phyloP scores from a whole-genome alignment of 192 early-diverging fungal genomes.

The Backusella liffmaniae region DNA sequence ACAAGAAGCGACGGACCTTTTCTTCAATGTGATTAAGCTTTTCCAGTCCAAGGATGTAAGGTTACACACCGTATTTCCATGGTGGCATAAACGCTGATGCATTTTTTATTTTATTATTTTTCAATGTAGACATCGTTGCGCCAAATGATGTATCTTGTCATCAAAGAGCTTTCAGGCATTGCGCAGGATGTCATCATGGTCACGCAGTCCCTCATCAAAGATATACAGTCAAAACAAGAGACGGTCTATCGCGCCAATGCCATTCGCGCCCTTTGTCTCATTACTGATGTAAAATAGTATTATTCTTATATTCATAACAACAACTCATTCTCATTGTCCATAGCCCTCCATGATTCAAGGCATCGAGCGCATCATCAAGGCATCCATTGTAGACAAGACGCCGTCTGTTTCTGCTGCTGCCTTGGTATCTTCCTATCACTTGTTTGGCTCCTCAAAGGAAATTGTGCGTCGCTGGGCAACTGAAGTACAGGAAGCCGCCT shows the following conservation, averaged over 20 bases:
- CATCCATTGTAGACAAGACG: slow-evolving; percentile 94
- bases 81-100: background rate
- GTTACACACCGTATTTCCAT: background rate
- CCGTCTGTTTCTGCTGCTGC: slow-evolving; percentile 88
- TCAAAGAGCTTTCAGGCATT: slow-evolving; percentile 92
- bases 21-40: slow-evolving; percentile 97
- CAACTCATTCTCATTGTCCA: background rate
- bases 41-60: slow-evolving; percentile 94
- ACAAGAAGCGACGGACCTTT: slow-evolving; percentile 96
- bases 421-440: slow-evolving; percentile 86
- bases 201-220: slow-evolving; percentile 91
- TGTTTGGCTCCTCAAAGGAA: slow-evolving; percentile 84
- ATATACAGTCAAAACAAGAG: slow-evolving; percentile 93
- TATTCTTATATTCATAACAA: too few relatives aligned
- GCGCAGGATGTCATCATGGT: slow-evolving; percentile 99
- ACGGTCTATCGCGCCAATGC: slow-evolving; percentile 94
- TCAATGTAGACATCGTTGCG: slow-evolving; percentile 76
- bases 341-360: slow-evolving; percentile 92
- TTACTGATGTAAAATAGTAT: slow-evolving; percentile 75
- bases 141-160: slow-evolving; percentile 96
- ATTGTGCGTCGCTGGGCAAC: slow-evolving; percentile 96
- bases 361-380: slow-evolving; percentile 95
- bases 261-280: slow-evolving; percentile 92
- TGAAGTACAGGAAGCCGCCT: slow-evolving; percentile 94
- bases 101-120: slow-evolving; percentile 5